Percentiles rank a stretch among this genome's conserved stretches.
Evolutionary conservation across 768 basidiomycete genomes (phyloP).

Genomic region (Dacryopinax spathularia): DNA sequence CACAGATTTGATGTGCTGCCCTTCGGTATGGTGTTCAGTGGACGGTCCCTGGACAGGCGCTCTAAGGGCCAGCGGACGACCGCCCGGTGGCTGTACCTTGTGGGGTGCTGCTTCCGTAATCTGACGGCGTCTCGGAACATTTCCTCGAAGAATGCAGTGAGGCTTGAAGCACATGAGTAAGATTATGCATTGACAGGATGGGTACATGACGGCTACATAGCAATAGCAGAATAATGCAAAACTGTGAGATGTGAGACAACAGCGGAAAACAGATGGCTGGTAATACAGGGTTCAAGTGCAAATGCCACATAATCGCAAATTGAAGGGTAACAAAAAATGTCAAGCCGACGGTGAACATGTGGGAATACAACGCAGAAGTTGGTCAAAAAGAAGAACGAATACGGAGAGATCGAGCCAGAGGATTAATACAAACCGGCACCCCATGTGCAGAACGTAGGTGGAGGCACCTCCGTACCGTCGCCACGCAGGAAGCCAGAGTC

Average conservation of each 20-base stretch:
- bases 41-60: constrained; percentile 2
- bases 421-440: background rate
- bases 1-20: background rate
- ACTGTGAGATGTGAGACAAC: too few relatives aligned
- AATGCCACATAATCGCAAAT: too few relatives aligned
- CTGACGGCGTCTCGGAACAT: background rate
- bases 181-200: too few relatives aligned
- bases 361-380: too few relatives aligned
- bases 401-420: background rate
- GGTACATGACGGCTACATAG: too few relatives aligned
- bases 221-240: too few relatives aligned
- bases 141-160: background rate
- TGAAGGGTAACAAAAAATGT: too few relatives aligned
- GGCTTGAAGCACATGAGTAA: background rate
- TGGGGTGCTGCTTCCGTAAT: constrained; percentile 5
- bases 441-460: background rate
- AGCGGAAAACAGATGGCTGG: too few relatives aligned
- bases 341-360: too few relatives aligned
- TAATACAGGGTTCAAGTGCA: too few relatives aligned
- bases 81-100: constrained; percentile 1
- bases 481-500: background rate
- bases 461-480: background rate
- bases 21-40: background rate
- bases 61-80: background rate
- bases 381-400: too few relatives aligned